Evolutionary conservation across 2,329 filamentous ascomycete species (phyloP).

Genomic region (Microsporum canis): DNA sequence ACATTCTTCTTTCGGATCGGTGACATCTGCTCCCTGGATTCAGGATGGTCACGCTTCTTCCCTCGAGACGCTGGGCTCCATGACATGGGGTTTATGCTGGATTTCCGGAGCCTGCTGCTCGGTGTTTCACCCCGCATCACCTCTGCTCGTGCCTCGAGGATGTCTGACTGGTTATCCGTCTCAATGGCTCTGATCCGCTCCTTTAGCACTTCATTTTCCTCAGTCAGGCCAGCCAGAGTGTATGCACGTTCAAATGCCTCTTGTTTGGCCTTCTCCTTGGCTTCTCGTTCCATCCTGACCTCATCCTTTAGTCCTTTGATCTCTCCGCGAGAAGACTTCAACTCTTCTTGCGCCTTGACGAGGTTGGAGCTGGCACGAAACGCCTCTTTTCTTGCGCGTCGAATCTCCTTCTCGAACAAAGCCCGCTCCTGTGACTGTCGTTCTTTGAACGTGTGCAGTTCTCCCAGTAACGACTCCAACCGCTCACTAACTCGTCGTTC

Average conservation of each 20-base stretch:
- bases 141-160: conserved; percentile 24
- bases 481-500: conserved; percentile 36
- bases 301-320: conserved; percentile 43
- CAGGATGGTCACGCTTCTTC: conserved; percentile 19
- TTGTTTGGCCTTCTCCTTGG: conserved; percentile 36
- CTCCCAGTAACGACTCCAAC: conserved; percentile 39
- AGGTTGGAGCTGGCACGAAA: conserved; percentile 45
- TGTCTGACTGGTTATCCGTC: conserved; percentile 26
- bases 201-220: conserved; percentile 36
- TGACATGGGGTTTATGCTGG: conserved; percentile 25
- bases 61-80: conserved; percentile 24
- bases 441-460: conserved; percentile 42
- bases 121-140: conserved; percentile 16
- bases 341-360: conserved; percentile 44
- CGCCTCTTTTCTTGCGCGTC: conserved; percentile 45
- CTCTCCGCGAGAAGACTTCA: conserved; percentile 34
- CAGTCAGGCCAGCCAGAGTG: conserved; percentile 34
- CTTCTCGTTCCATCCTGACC: conserved; percentile 39
- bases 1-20: conserved; percentile 9
- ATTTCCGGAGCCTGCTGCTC: conserved; percentile 19
- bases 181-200: conserved; percentile 31
- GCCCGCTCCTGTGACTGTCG: conserved; percentile 37
- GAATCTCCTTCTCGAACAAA: conserved; percentile 47
- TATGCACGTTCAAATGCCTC: conserved; percentile 39
- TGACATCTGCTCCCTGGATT: conserved; percentile 8